These are phyloP conservation scores for Globisporangium parvum DNA, from an alignment of 352 stramenopile species.

Conservation along the genomic window DNA sequence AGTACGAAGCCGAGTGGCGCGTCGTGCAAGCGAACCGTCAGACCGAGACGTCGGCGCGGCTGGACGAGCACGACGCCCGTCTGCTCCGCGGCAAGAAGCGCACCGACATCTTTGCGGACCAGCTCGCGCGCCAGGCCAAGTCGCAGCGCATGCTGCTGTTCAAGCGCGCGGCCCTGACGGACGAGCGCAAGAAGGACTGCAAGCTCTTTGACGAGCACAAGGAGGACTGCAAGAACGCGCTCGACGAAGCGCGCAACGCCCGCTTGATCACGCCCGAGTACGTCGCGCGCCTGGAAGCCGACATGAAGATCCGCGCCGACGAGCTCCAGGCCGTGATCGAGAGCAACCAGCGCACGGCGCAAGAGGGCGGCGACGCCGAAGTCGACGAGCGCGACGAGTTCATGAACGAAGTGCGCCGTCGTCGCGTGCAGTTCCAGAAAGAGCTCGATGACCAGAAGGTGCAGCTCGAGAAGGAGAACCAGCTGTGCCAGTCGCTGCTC, in stretches of 20 bases:
- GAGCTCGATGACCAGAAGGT: conserved; percentile 70
- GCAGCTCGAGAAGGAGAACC: conserved; percentile 73
- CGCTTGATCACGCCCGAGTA: conserved; percentile 81
- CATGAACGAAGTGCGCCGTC: conserved; percentile 83
- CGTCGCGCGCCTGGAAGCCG: conserved; percentile 71
- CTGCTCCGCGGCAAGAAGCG: conserved; percentile 80
- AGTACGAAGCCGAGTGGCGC: conserved; percentile 85
- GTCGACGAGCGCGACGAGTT: conserved; percentile 83
- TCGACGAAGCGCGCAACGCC: conserved; percentile 66
- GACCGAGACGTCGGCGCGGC: conserved; percentile 49
- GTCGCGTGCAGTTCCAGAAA: conserved; percentile 79
- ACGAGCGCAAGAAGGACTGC: conserved; percentile 75
- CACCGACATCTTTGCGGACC: conserved; percentile 74
- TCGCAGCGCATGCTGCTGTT: conserved; percentile 84
- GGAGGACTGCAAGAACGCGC: conserved; percentile 71
- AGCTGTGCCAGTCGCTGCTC: conserved; percentile 72
- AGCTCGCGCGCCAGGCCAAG: conserved; percentile 74
- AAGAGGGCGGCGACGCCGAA: conserved; percentile 65
- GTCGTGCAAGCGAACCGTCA: conserved; percentile 60
- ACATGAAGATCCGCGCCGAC: conserved; percentile 78
- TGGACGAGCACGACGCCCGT: conserved; percentile 61
- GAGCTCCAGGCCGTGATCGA: conserved; percentile 71
- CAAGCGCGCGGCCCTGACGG: conserved; percentile 80
- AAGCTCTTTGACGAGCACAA: conserved; percentile 82
- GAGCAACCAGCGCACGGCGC: conserved; percentile 81